Evolutionary conservation across 2,329 filamentous ascomycete species (phyloP).

Genomic region (Neofusicoccum umdonicola): DNA sequence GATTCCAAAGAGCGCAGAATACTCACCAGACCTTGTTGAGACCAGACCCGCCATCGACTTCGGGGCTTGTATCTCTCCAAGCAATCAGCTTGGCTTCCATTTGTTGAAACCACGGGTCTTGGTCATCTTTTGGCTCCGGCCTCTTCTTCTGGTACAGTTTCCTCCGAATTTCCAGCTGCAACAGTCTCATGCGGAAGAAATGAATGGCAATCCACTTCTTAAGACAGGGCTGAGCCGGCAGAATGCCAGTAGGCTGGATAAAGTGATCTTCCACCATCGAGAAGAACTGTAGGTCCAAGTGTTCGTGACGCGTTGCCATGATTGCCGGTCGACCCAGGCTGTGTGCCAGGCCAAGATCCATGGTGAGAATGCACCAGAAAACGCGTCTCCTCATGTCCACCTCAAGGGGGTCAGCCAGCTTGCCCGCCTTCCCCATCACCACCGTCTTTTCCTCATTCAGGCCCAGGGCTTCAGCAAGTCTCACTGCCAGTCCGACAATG

Average conservation of each 20-base stretch:
- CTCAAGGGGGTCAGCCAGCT: slow-evolving; percentile 66
- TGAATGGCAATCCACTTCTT: slow-evolving; percentile 90
- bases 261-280: slow-evolving; percentile 76
- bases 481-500: slow-evolving; percentile 81
- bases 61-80: slow-evolving; percentile 76
- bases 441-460: slow-evolving; percentile 89
- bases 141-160: slow-evolving; percentile 83
- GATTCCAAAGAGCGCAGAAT: not conserved
- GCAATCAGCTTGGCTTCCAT: slow-evolving; percentile 76
- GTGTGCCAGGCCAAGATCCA: slow-evolving; percentile 86
- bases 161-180: slow-evolving; percentile 84
- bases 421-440: slow-evolving; percentile 58
- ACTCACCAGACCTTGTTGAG: slow-evolving; percentile 80
- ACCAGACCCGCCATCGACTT: slow-evolving; percentile 64
- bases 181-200: slow-evolving; percentile 84
- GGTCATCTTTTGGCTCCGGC: slow-evolving; percentile 70
- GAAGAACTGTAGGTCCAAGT: slow-evolving; percentile 84
- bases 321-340: slow-evolving; percentile 83
- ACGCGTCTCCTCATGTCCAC: slow-evolving; percentile 87
- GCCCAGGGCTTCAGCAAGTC: slow-evolving; percentile 85
- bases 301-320: slow-evolving; percentile 77
- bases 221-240: slow-evolving; percentile 67
- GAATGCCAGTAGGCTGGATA: slow-evolving; percentile 75
- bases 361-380: slow-evolving; percentile 82
- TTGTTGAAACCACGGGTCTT: slow-evolving; percentile 79